A percentile compares a stretch with the other conserved stretches of the same genome.
Conservation (phyloP, 2,329 filamentous ascomycete genomes). For the Aaosphaeria pasadenensis region DNA sequence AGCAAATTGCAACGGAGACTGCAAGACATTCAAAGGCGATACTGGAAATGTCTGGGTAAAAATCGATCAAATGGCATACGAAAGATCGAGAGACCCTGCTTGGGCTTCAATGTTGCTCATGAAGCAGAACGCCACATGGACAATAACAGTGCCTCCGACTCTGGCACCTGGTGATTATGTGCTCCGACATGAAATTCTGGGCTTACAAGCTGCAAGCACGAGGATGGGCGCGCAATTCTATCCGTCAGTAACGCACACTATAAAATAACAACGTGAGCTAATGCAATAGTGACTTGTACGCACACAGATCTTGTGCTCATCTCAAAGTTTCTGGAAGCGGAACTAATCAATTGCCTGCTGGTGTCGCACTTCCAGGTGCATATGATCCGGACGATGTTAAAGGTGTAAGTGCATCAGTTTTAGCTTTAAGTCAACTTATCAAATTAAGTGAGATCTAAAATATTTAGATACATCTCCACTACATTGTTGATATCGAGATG, state of each 20-base stretch:
- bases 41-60: conserved; percentile 35
- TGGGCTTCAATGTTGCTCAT: conserved; percentile 25
- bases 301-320: conserved; percentile 7
- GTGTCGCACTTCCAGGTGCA: conserved; percentile 17
- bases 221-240: conserved; percentile 26
- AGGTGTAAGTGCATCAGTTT: conserved; percentile 3
- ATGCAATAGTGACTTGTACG: neutral
- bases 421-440: too few species aligned
- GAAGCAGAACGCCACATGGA: conserved; percentile 44
- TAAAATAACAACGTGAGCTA: neutral
- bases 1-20: conserved; percentile 19
- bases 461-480: too few species aligned
- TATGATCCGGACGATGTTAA: conserved; percentile 18
- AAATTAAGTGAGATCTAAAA: too few species aligned
- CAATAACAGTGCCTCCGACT: conserved; percentile 39
- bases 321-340: conserved; percentile 10
- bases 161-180: conserved; percentile 48
- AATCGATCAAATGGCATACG: conserved; percentile 10
- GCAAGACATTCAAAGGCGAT: conserved; percentile 27
- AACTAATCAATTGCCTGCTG: conserved; percentile 9
- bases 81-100: conserved; percentile 19
- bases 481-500: too few species aligned
- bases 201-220: conserved; percentile 39
- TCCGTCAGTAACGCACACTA: neutral
- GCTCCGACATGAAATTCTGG: conserved; percentile 50